phyloP scores from a whole-genome alignment of 129 eudicot species.

The Lactuca sativa region DNA sequence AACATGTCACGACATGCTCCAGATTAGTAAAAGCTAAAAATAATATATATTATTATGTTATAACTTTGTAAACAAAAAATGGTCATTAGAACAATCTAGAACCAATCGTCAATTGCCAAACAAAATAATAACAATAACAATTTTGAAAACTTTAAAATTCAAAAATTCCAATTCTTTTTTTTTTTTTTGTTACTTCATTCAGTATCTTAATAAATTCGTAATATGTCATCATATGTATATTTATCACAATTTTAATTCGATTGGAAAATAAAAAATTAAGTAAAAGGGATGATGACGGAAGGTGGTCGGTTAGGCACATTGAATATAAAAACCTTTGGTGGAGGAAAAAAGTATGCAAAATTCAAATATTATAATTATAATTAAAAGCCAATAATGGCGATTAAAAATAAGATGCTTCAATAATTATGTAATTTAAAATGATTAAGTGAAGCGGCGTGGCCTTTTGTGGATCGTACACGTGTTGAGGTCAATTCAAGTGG shows the following conservation, averaged over 20 bases:
- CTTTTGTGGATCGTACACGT: slow-evolving; percentile 32
- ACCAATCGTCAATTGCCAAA: neutral
- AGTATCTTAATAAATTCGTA: too few relatives aligned
- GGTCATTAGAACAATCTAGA: neutral
- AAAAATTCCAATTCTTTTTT: too few relatives aligned
- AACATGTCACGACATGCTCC: neutral
- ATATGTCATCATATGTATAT: too few relatives aligned
- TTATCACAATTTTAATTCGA: too few relatives aligned
- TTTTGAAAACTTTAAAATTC: too few relatives aligned
- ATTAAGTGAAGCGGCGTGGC: slow-evolving; percentile 11
- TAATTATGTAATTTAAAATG: slow-evolving; percentile 22
- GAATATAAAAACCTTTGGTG: slow-evolving; percentile 16
- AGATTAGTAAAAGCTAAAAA: neutral
- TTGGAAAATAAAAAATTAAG: neutral
- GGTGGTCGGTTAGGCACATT: slow-evolving; percentile 23
- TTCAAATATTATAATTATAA: slow-evolving; percentile 16
- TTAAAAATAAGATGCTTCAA: slow-evolving; percentile 28
- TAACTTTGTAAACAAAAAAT: slow-evolving; percentile 1
- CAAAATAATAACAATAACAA: too few relatives aligned
- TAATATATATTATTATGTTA: neutral
- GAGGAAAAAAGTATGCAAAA: slow-evolving; percentile 23
- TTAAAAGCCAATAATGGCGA: slow-evolving; percentile 21
- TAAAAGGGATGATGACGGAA: neutral
- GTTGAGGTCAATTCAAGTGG: slow-evolving; percentile 23
- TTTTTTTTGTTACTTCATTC: too few relatives aligned